Evolutionary conservation across 148 eudicot species (phyloP).

Genomic region (Amaranthus palmeri): DNA sequence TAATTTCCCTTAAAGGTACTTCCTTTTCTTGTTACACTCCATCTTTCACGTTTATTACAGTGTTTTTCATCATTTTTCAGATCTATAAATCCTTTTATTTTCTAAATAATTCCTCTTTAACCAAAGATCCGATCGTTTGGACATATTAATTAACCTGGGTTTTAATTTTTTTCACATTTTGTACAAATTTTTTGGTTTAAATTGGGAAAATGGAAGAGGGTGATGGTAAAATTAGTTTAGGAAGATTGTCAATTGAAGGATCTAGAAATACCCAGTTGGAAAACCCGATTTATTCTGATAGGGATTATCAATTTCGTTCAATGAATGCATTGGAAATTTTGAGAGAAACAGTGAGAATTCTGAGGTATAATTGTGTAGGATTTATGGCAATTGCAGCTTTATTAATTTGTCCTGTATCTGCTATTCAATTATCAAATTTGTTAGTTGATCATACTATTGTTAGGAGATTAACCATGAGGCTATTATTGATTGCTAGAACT

Average conservation of each 20-base stretch:
- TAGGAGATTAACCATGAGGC: constrained; percentile 48
- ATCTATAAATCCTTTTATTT: constrained; percentile 1
- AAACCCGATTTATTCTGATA: constrained; percentile 14
- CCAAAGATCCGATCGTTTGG: constrained; percentile 18
- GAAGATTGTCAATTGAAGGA: constrained; percentile 19
- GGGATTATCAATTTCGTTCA: constrained; percentile 43
- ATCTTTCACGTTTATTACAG: neutral
- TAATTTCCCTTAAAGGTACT: constrained; percentile 7
- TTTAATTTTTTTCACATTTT: neutral
- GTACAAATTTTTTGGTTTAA: neutral
- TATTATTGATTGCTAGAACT: constrained; percentile 60
- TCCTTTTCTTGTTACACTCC: neutral
- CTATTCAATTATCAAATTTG: constrained; percentile 58
- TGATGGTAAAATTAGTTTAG: constrained; percentile 18
- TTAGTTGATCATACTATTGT: constrained; percentile 67
- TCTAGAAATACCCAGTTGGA: constrained; percentile 21
- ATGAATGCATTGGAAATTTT: constrained; percentile 68
- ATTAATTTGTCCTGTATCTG: constrained; percentile 78
- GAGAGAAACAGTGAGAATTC: constrained; percentile 75
- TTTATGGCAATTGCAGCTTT: constrained; percentile 62
- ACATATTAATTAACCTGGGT: neutral
- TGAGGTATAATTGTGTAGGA: constrained; percentile 57
- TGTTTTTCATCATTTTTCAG: neutral
- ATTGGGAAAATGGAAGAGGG: constrained; percentile 20
- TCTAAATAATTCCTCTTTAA: neutral